Percentiles rank a stretch among this genome's conserved stretches.
Conservation (phyloP, 2,329 filamentous ascomycete genomes). For the Neonectria magnoliae region DNA sequence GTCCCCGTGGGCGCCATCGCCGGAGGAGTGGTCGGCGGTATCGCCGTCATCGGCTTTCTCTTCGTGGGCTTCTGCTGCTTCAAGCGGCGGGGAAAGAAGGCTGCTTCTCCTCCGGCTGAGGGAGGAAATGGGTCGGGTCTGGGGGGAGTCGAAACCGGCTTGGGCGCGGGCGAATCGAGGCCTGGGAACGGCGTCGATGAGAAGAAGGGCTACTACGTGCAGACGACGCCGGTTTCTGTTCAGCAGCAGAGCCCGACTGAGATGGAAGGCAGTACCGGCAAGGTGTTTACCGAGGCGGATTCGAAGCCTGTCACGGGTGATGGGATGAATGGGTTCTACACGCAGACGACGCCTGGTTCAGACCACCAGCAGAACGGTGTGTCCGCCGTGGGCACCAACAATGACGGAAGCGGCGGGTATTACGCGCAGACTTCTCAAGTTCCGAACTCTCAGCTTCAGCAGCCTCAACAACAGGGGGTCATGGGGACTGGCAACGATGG, state of each 20-base stretch:
- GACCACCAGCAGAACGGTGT: not conserved
- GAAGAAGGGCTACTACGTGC: not conserved
- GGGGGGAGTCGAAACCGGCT: not conserved
- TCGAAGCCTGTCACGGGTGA: not conserved
- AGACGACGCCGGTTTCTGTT: not conserved
- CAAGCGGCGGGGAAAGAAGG: constrained; percentile 18
- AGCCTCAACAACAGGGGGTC: too few relatives aligned
- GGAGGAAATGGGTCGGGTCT: not conserved
- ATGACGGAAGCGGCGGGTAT: too few relatives aligned
- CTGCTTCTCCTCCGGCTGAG: not conserved
- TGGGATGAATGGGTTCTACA: not conserved
- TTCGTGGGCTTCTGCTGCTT: constrained; percentile 27
- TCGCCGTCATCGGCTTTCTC: constrained; percentile 29
- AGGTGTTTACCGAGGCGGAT: not conserved
- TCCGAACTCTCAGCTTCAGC: too few relatives aligned
- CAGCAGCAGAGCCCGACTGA: not conserved
- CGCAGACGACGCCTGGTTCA: not conserved
- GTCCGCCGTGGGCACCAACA: too few relatives aligned
- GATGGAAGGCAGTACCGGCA: not conserved
- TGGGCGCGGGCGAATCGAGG: not conserved
- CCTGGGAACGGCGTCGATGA: not conserved
- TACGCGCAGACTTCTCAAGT: too few relatives aligned
- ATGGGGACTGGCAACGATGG: too few relatives aligned
- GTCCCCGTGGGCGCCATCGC: constrained; percentile 27
- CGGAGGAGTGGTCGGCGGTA: constrained; percentile 31